Base-by-base conservation (phyloP, 768 basidiomycete species). In the Naganishia randhawae region DNA sequence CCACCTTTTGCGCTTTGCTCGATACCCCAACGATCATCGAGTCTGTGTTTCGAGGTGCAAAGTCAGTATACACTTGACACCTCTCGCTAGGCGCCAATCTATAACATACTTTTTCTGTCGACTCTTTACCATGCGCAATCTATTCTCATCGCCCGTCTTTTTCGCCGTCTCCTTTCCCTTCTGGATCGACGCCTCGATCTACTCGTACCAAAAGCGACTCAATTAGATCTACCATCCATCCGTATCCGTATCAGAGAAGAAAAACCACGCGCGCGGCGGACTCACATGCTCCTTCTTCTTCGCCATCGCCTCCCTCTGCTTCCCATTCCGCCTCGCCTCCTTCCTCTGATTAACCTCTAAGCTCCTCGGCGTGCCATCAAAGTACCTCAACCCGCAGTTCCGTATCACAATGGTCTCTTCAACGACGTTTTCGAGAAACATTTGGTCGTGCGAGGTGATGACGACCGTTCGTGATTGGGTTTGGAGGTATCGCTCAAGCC, bases 391-490 rank as follows among this genome's bases (percentile, higher is more conserved):
- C 11, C 76, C 81, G 66, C 82, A 80, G 53, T 86, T 80, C 5
- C 86, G 83, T 42, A 89, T 81, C n/a, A 85, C 81, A 35, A 89
- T 83, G 0, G 85, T 84, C 72, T 88, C 86, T 16, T 88, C 84
- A 2, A 84, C 84, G 33, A 88, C 83, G 8, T 81, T 78, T 70
- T 87, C 83, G 31, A 86, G 78, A 72, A 89, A 88, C 25, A 82
- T 83, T 50, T 85, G 84, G 75, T 89, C 88, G 71, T 89, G 88
- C 0, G 87, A 85, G 29, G 86, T 84, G 63, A 89, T 76, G 29
- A 89, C 82, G n/a, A 88, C 77, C 0, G 86, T 87, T 22, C 71
- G 52, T 25, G 74, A 73, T 55, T 82, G 77, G 50, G 51, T 32
- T 78, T 81, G 25, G 5, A 88, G 81, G 71, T 85, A 84, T 0